phyloP scores from a whole-genome alignment of 78 protist species.

The Pigoraptor vietnamica region DNA sequence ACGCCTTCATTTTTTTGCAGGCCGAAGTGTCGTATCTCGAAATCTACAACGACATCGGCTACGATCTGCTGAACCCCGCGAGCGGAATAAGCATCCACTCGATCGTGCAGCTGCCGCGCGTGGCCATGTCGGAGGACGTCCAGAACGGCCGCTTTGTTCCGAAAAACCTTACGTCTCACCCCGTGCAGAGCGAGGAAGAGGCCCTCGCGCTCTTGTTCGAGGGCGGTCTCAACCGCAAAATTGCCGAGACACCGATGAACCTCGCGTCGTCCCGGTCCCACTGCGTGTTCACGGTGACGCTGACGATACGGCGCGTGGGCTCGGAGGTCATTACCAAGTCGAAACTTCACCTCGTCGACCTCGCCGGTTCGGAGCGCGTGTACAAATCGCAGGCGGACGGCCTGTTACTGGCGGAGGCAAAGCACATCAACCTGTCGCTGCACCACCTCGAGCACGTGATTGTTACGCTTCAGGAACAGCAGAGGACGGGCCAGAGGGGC shows the following conservation, averaged over 20 bases:
- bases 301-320: background rate
- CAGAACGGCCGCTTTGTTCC: background rate
- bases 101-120: background rate
- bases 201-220: background rate
- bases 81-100: background rate
- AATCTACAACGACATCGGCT: background rate
- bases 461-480: conserved; percentile 40
- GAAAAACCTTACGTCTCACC: background rate
- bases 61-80: background rate
- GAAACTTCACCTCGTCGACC: conserved; percentile 43
- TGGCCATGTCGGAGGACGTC: background rate
- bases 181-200: background rate
- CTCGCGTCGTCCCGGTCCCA: conserved; percentile 25
- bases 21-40: background rate
- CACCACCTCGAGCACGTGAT: conserved; percentile 90
- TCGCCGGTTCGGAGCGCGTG: conserved; percentile 59
- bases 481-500: background rate
- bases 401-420: conserved; percentile 57
- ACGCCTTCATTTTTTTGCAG: background rate
- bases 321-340: background rate
- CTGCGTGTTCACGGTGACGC: background rate
- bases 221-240: background rate
- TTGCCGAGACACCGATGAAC: conserved; percentile 32
- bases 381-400: conserved; percentile 7
- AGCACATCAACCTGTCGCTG: conserved; percentile 85